Evolutionary conservation across 2,329 filamentous ascomycete species (phyloP).

Genomic region (Pseudonectria buxi): DNA sequence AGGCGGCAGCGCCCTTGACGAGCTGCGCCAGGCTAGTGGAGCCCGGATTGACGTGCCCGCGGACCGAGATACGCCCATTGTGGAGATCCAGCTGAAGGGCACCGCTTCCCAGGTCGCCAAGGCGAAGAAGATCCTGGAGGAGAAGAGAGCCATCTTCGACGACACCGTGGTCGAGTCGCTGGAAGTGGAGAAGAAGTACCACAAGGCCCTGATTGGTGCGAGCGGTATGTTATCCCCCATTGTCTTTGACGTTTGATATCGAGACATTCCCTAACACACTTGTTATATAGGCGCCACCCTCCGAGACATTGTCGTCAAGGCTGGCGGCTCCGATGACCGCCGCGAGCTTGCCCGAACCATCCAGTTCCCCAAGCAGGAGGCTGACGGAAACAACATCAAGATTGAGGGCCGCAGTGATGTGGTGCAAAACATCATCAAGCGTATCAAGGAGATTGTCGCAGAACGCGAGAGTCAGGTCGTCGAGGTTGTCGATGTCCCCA

Average conservation of each 20-base stretch:
- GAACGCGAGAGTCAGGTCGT: constrained; percentile 78
- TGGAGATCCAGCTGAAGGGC: constrained; percentile 87
- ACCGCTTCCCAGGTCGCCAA: constrained; percentile 86
- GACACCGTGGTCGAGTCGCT: constrained; percentile 79
- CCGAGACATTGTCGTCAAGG: constrained; percentile 76
- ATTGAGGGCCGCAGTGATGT: constrained; percentile 78
- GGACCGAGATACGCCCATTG: constrained; percentile 64
- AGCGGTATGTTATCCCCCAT: constrained; percentile 59
- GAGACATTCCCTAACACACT: constrained; percentile 23
- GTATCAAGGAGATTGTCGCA: constrained; percentile 75
- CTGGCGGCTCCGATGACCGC: constrained; percentile 83
- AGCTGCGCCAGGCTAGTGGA: constrained; percentile 74
- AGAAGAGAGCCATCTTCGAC: constrained; percentile 82
- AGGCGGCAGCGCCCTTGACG: constrained; percentile 84
- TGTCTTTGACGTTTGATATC: neutral
- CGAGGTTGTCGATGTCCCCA: constrained; percentile 72
- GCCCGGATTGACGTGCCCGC: constrained; percentile 89
- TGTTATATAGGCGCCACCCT: constrained; percentile 65
- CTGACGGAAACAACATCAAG: constrained; percentile 75
- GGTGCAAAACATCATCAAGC: constrained; percentile 80
- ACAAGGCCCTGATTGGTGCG: constrained; percentile 80
- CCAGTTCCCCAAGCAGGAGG: constrained; percentile 86
- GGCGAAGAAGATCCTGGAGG: constrained; percentile 83
- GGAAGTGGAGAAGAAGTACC: constrained; percentile 90
- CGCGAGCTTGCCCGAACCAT: constrained; percentile 81